phyloP scores from a whole-genome alignment of 106 monocot genomes.

The Iris macrosiphon region DNA sequence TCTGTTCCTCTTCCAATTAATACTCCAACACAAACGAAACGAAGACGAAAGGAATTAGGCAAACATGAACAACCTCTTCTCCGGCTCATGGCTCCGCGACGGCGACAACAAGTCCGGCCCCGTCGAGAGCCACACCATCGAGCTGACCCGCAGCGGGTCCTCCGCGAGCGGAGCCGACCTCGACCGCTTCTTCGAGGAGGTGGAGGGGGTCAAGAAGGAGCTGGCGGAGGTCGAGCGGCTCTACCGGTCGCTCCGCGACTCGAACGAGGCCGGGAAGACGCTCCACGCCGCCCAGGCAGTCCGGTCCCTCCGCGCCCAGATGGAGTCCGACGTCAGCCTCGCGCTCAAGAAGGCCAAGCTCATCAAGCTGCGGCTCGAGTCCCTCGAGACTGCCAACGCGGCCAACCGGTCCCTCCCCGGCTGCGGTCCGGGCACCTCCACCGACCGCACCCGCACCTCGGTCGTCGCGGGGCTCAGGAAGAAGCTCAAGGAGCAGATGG shows the following conservation, averaged over 20 bases:
- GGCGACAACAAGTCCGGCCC: background rate
- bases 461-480: slow-evolving; percentile 31
- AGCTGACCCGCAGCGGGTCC: slow-evolving; percentile 16
- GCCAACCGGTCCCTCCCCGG: slow-evolving; percentile 24
- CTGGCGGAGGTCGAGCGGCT: slow-evolving; percentile 18
- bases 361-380: slow-evolving; percentile 32
- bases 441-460: slow-evolving; percentile 38
- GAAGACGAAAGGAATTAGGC: background rate
- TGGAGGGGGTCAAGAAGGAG: slow-evolving; percentile 30
- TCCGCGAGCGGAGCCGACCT: slow-evolving; percentile 25
- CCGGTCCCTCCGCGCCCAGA: slow-evolving; percentile 19
- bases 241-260: slow-evolving; percentile 18
- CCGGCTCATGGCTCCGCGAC: slow-evolving; percentile 8
- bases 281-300: slow-evolving; percentile 26
- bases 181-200: slow-evolving; percentile 35
- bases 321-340: slow-evolving; percentile 34
- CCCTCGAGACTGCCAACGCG: slow-evolving; percentile 39
- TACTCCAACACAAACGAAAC: too few relatives aligned
- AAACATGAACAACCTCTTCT: slow-evolving; percentile 25
- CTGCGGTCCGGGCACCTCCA: slow-evolving; percentile 36
- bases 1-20: too few relatives aligned
- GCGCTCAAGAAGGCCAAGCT: slow-evolving; percentile 33
- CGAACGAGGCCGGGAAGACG: slow-evolving; percentile 26
- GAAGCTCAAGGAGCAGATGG: slow-evolving; percentile 40
- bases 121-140: slow-evolving; percentile 2